Base-by-base conservation (phyloP, 225 moss, liverwort and hornwort genomes). In the Physcomitrium patens region DNA sequence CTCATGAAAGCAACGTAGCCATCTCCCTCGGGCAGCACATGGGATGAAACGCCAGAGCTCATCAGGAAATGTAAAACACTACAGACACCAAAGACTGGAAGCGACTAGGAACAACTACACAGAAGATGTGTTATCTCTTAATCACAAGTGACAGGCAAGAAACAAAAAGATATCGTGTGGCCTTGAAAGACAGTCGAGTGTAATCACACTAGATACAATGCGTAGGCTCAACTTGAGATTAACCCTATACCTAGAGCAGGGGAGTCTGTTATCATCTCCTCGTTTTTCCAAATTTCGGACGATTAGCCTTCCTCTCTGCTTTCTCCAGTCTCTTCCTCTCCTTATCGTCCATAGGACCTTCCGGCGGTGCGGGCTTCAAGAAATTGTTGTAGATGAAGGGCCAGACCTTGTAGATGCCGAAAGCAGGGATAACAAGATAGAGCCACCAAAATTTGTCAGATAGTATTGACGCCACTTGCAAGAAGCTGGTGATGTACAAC, bases 401-500 rank as follows among this genome's bases (percentile, higher is more conserved):
- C 96, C 96, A 96, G 24, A 89, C 80, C 84, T 97, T 93, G 79
- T 91, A 97, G 55, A 90, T 58, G 0, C 78, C 96, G 68, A 94
- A 97, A 14, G 64, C 70, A 47, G 94, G 94, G 58, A 97, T 94
- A 72, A 94, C 84, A 15, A 92, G 75, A 69, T 76, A 96, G 37
- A 88, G 26, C 83, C 91, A 97, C 97, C 91, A 93, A 60, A 85
- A 82, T 77, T 90, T 91, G 85, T 91, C 97, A 3, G 96, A 94
- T 71, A 94, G 23, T 18, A 92, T 80, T 63, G 94, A 96, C 41
- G 84, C 65, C 22, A 94, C 78, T 72, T 96, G 96, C 59, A 92
- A 55, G 74, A 96, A 92, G 79, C 87, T 84, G 41, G 96, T 94
- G 78, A 96, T 86, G 77, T 96, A 94, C 3, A 96, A 48, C 62